Conservation (phyloP, 495 filamentous ascomycete species). For the Aspergillus funiculosus region DNA sequence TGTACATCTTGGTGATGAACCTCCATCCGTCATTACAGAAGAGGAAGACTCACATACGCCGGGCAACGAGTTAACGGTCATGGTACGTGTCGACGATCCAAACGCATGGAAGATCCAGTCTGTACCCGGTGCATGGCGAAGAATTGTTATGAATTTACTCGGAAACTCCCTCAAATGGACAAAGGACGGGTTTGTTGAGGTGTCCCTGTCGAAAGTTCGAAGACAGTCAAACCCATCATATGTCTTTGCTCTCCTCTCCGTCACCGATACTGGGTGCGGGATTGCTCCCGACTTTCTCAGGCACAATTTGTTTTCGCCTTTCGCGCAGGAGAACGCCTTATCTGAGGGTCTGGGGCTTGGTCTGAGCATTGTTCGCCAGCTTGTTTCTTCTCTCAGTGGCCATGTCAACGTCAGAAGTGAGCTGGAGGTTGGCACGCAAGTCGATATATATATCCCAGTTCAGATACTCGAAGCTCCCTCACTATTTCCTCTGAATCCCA, state of each 20-base stretch:
- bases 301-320: conserved; percentile 61
- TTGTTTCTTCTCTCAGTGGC: conserved; percentile 55
- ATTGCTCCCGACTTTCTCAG: conserved; percentile 62
- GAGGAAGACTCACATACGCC: neutral
- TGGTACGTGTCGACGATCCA: conserved; percentile 50
- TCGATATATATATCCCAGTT: conserved; percentile 49
- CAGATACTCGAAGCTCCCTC: conserved; percentile 14
- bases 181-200: conserved; percentile 50
- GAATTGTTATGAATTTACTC: conserved; percentile 67
- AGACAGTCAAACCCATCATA: conserved; percentile 14
- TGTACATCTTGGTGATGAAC: neutral
- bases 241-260: conserved; percentile 35
- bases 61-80: conserved; percentile 29
- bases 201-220: conserved; percentile 41
- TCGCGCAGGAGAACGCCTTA: conserved; percentile 63
- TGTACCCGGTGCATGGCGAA: conserved; percentile 56
- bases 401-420: conserved; percentile 55
- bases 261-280: conserved; percentile 63
- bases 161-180: conserved; percentile 71
- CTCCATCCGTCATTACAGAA: neutral
- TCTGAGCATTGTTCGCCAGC: conserved; percentile 61
- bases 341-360: conserved; percentile 64
- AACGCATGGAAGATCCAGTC: conserved; percentile 50
- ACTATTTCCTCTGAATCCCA: neutral
- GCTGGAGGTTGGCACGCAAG: conserved; percentile 52